A percentile compares a stretch with the other conserved stretches of the same genome.
Evolutionary conservation across 2,329 filamentous ascomycete genomes (phyloP).

Genomic region (Ophiocordyceps robertsii): DNA sequence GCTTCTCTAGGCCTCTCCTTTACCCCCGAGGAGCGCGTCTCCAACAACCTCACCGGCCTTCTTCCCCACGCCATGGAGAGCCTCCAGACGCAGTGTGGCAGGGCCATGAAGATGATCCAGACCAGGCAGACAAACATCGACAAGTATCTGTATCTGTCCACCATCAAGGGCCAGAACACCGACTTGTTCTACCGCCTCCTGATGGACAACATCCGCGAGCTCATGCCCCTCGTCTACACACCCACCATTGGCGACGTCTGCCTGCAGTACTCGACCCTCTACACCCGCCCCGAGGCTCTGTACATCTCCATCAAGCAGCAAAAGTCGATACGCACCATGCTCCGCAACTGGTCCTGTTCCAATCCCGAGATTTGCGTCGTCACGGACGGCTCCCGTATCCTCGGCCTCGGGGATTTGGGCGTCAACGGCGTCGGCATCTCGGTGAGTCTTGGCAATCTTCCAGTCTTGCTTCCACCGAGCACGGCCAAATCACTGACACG

Average conservation of each 20-base stretch:
- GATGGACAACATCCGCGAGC: conserved; percentile 61
- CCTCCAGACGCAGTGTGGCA: conserved; percentile 44
- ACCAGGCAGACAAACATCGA: conserved; percentile 58
- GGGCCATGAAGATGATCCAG: conserved; percentile 63
- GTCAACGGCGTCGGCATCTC: conserved; percentile 97
- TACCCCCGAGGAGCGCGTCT: conserved; percentile 47
- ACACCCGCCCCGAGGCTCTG: conserved; percentile 86
- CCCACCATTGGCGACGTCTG: conserved; percentile 93
- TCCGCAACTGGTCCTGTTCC: conserved; percentile 82
- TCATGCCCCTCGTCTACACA: conserved; percentile 78
- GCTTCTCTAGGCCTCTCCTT: conserved; percentile 43
- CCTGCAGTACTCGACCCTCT: conserved; percentile 89
- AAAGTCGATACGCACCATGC: conserved; percentile 76
- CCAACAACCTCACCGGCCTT: conserved; percentile 53
- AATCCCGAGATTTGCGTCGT: conserved; percentile 93
- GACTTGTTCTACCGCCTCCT: conserved; percentile 76
- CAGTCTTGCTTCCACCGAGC: background rate
- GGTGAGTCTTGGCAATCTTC: conserved; percentile 32
- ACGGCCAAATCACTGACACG: background rate
- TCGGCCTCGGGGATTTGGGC: conserved; percentile 86
- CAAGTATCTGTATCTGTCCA: conserved; percentile 73
- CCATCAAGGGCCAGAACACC: conserved; percentile 60
- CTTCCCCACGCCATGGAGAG: conserved; percentile 51
- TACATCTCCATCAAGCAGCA: conserved; percentile 95
- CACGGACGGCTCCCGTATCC: conserved; percentile 86